Percentiles rank a stretch among this genome's conserved stretches.
Evolutionary conservation across 2,329 filamentous ascomycete species (phyloP).

Genomic region (Gaeumannomyces tritici): DNA sequence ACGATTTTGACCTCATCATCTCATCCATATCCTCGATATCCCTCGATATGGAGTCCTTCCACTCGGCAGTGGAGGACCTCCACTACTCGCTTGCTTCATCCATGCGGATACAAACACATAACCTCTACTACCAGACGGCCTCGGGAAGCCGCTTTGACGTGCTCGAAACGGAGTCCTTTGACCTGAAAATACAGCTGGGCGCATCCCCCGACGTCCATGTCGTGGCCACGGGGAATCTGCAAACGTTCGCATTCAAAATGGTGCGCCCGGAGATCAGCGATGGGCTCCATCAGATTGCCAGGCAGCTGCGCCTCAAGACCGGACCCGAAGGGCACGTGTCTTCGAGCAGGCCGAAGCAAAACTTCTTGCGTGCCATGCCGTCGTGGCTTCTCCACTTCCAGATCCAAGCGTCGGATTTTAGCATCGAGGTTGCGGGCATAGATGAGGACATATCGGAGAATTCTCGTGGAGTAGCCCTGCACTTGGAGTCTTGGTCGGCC

Average conservation of each 20-base stretch:
- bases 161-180: slow-evolving; percentile 77
- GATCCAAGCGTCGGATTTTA: slow-evolving; percentile 81
- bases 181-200: slow-evolving; percentile 75
- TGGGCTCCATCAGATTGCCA: slow-evolving; percentile 83
- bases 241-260: slow-evolving; percentile 83
- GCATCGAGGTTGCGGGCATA: slow-evolving; percentile 80
- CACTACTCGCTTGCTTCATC: slow-evolving; percentile 82
- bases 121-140: slow-evolving; percentile 89
- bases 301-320: slow-evolving; percentile 65
- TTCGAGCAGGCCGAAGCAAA: slow-evolving; percentile 22
- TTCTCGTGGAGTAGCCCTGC: slow-evolving; percentile 72
- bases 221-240: slow-evolving; percentile 66
- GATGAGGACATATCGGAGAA: slow-evolving; percentile 76
- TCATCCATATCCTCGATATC: slow-evolving; percentile 92
- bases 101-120: slow-evolving; percentile 74
- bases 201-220: slow-evolving; percentile 82
- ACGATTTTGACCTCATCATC: slow-evolving; percentile 91
- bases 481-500: slow-evolving; percentile 77
- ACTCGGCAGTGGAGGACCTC: slow-evolving; percentile 71
- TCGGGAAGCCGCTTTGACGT: slow-evolving; percentile 76
- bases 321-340: slow-evolving; percentile 49
- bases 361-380: slow-evolving; percentile 70
- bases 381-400: slow-evolving; percentile 77
- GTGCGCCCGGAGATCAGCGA: slow-evolving; percentile 87
- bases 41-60: slow-evolving; percentile 89